Evolutionary conservation across 2,329 filamentous ascomycete genomes (phyloP).

Genomic region (Cordyceps farinosa): DNA sequence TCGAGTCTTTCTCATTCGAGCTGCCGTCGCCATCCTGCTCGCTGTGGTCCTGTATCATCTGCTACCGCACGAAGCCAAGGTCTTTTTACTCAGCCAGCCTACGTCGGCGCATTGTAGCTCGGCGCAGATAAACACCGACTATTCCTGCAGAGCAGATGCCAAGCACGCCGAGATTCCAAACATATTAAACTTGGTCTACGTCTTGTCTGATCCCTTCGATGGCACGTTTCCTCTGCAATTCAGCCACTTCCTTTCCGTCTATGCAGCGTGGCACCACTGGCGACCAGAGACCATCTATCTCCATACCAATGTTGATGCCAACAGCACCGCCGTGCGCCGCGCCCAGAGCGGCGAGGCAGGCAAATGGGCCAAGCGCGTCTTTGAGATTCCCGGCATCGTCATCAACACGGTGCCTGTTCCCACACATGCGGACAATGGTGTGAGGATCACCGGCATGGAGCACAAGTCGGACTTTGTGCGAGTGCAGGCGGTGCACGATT

Average conservation of each 20-base stretch:
- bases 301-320: conserved; percentile 26
- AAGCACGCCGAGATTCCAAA: conserved; percentile 24
- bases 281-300: conserved; percentile 26
- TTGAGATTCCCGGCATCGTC: conserved; percentile 23
- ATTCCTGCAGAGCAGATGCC: background rate
- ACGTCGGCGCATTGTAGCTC: background rate
- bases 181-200: conserved; percentile 25
- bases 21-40: background rate
- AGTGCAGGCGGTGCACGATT: conserved; percentile 22
- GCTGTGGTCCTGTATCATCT: background rate
- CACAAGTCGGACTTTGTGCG: conserved; percentile 25
- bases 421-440: conserved; percentile 20
- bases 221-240: conserved; percentile 25
- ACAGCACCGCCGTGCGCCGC: conserved; percentile 32
- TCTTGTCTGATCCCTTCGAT: conserved; percentile 20
- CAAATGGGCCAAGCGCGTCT: conserved; percentile 26
- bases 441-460: conserved; percentile 19
- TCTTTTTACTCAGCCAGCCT: conserved; percentile 8
- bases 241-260: conserved; percentile 26
- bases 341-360: conserved; percentile 18
- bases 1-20: background rate
- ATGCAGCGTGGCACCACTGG: conserved; percentile 23
- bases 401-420: conserved; percentile 32
- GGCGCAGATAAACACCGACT: background rate
- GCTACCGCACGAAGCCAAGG: background rate